phyloP scores from a whole-genome alignment of 306 rosid species.

The Vigna angularis region DNA sequence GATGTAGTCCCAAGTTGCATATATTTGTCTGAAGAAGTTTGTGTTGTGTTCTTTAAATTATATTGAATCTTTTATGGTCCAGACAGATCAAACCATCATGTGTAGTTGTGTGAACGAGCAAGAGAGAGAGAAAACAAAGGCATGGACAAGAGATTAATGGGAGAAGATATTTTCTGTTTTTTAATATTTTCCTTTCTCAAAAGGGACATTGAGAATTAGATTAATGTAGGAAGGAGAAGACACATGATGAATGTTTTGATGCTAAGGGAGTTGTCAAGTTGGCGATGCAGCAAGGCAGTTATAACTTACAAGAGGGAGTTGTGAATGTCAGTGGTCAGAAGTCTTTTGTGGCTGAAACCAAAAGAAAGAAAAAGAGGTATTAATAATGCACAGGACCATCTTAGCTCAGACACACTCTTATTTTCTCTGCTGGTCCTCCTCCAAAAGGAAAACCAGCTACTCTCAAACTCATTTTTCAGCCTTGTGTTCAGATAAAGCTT shows the following conservation, averaged over 20 bases:
- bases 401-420: conserved; percentile 33
- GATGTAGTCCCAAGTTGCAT: conserved; percentile 35
- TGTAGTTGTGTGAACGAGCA: conserved; percentile 17
- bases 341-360: conserved; percentile 53
- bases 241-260: conserved; percentile 32
- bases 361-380: conserved; percentile 40
- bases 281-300: conserved; percentile 40
- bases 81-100: conserved; percentile 38
- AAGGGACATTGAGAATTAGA: conserved; percentile 5
- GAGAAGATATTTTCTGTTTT: conserved; percentile 17
- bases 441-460: conserved; percentile 23
- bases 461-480: conserved; percentile 22
- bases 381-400: conserved; percentile 53
- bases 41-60: conserved; percentile 3
- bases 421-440: conserved; percentile 42
- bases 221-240: conserved; percentile 30
- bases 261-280: conserved; percentile 38
- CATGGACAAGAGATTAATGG: conserved; percentile 32
- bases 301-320: conserved; percentile 24
- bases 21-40: conserved; percentile 22
- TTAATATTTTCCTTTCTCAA: conserved; percentile 1
- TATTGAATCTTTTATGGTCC: conserved; percentile 40
- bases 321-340: conserved; percentile 44
- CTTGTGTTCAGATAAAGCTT: not conserved
- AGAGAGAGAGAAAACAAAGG: conserved; percentile 5